Conservation (phyloP, 2,329 filamentous ascomycete genomes). For the Aureobasidium sp. region DNA sequence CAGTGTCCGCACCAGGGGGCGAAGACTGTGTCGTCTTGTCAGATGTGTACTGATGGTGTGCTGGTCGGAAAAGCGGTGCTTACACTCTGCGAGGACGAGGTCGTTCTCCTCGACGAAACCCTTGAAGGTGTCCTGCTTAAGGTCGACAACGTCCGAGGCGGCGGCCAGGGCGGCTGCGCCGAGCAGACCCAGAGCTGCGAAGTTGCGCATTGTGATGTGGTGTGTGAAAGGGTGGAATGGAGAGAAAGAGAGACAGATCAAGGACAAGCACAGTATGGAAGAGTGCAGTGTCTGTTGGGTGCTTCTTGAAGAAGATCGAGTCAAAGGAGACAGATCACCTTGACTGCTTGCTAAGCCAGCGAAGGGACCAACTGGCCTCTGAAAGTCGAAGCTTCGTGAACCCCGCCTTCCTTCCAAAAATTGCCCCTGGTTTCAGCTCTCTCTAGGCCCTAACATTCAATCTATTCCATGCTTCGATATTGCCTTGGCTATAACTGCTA, state of each 20-base stretch:
- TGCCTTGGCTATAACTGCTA: not conserved
- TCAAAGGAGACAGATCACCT: conserved; percentile 4
- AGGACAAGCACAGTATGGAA: not conserved
- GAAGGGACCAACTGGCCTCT: conserved; percentile 3
- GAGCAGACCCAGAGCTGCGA: conserved; percentile 32
- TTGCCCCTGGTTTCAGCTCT: conserved; percentile 2
- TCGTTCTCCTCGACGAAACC: conserved; percentile 78
- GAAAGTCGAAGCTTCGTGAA: not conserved
- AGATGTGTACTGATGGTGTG: not conserved
- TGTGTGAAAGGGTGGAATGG: not conserved
- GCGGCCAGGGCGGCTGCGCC: conserved; percentile 51
- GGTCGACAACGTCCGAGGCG: conserved; percentile 70
- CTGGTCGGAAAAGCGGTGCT: conserved; percentile 28
- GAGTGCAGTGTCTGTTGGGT: not conserved
- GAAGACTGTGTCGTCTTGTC: conserved; percentile 53
- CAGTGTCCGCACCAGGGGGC: conserved; percentile 97
- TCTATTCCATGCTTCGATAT: not conserved
- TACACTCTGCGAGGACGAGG: conserved; percentile 90
- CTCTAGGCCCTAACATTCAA: not conserved
- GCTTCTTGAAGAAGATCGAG: not conserved
- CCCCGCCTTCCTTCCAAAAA: not conserved
- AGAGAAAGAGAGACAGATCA: not conserved
- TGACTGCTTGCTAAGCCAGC: conserved; percentile 1
- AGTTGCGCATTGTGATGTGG: conserved; percentile 19
- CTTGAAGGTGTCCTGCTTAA: conserved; percentile 81